Base-by-base conservation (phyloP, 306 rosid genomes). In the Cucumis cinereus region DNA sequence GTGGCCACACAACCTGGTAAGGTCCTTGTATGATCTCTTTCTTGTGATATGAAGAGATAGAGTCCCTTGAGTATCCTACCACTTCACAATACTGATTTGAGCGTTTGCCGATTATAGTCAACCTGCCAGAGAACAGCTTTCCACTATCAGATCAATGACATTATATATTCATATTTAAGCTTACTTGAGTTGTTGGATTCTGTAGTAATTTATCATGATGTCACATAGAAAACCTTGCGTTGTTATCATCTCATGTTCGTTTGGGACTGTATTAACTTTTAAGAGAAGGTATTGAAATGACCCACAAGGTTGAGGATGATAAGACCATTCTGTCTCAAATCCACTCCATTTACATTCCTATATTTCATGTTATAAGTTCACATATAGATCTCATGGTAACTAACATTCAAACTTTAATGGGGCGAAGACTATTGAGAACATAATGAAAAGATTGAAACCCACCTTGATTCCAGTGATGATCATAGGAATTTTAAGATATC, bases 11-110 rank as follows among this genome's bases (percentile, higher is more conserved):
- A 13, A 84, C 93, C 77, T 86, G 89, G 78, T 85, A 92, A 54
- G 97, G 96, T 49, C 96, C 89, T 78, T 79, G 84, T 16, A 78
- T 73, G 80, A 92, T 92, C 85, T 92, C 97, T 77, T 82, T 83
- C 71, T 83, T 89, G 78, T 84, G 89, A 77, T 88, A 90, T 17
- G 93, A 81, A 50, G 89, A 79, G 80, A 82, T 71, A 6, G 86
- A 80, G 54, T 83, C 86, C 62, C 79, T 87, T 43, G 85, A 78
- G 80, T 55, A 12, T 49, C 85, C 80, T 3, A 36, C 20, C 43
- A 77, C 62, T 61, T 79, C 86, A 85, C 78, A 43, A 73, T 57
- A 26, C 75, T 82, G 73, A 52, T 72, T 43, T 28, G 86, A 84
- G 59, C 93, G 89, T 73, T 80, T 81, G 7, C 97, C 96, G 22